Conservation (phyloP, 306 rosid species). For the Acacia acuminata region DNA sequence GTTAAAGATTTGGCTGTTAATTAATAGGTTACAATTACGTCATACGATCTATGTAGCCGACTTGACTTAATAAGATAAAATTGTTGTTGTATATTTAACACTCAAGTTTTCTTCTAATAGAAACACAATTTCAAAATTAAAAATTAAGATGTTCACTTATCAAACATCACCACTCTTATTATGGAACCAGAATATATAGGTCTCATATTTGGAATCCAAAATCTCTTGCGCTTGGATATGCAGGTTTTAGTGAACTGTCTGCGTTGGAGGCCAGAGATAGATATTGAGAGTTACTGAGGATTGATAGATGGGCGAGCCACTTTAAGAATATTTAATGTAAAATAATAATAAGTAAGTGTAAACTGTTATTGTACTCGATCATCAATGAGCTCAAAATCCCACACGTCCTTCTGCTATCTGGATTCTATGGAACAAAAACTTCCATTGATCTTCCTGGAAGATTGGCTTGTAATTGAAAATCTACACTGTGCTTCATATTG, state of each 20-base stretch:
- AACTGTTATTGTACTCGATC: constrained; percentile 24
- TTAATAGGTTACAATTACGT: no score
- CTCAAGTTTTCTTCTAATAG: not conserved
- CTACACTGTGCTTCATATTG: not conserved
- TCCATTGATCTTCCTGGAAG: constrained; percentile 11
- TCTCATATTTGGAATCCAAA: constrained; percentile 1
- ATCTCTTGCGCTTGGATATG: constrained; percentile 23
- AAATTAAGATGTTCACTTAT: not conserved
- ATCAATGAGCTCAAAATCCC: constrained; percentile 22
- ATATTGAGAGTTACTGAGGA: constrained; percentile 77
- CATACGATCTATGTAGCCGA: no score
- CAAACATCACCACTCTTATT: not conserved
- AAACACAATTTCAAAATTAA: not conserved
- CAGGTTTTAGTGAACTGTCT: constrained; percentile 89
- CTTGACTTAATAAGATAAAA: no score
- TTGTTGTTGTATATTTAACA: no score
- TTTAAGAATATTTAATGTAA: constrained; percentile 26
- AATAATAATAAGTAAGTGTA: constrained; percentile 35
- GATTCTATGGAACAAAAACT: constrained; percentile 8
- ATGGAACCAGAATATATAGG: not conserved
- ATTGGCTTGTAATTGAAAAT: constrained; percentile 19
- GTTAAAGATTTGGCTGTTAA: no score
- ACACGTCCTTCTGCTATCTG: constrained; percentile 15
- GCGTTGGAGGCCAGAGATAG: constrained; percentile 94
- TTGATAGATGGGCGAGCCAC: constrained; percentile 12